Evolutionary conservation across 768 basidiomycete species (phyloP).

Genomic region (Suillus clintonianus): DNA sequence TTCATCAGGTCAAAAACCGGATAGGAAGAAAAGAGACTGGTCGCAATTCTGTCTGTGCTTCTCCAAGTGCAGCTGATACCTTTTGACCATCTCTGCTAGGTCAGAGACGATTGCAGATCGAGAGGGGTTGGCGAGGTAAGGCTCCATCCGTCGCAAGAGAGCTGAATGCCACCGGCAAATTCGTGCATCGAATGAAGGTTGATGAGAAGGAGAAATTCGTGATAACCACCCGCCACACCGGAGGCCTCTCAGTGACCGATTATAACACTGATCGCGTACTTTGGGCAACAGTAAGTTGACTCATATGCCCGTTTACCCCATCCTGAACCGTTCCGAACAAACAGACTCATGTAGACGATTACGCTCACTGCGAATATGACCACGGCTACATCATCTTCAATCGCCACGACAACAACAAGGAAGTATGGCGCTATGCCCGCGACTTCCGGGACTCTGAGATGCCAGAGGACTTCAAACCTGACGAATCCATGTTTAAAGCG

Average conservation of each 20-base stretch:
- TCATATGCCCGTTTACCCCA: not conserved
- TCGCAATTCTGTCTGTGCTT: slow-evolving; percentile 54
- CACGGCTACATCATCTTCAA: slow-evolving; percentile 75
- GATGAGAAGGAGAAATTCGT: slow-evolving; percentile 63
- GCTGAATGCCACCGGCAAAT: slow-evolving; percentile 34
- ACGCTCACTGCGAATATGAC: slow-evolving; percentile 75
- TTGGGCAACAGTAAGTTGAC: slow-evolving; percentile 46
- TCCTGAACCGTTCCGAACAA: slow-evolving; percentile 2
- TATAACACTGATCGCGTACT: slow-evolving; percentile 47
- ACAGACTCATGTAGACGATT: slow-evolving; percentile 20
- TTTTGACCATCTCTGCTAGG: slow-evolving; percentile 38
- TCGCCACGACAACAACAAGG: slow-evolving; percentile 54
- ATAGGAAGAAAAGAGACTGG: slow-evolving; percentile 50
- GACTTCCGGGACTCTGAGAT: slow-evolving; percentile 29
- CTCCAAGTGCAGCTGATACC: slow-evolving; percentile 3
- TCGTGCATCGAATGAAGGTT: slow-evolving; percentile 75
- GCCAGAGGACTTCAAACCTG: slow-evolving; percentile 34
- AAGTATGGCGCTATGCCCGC: slow-evolving; percentile 64
- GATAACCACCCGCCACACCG: slow-evolving; percentile 54
- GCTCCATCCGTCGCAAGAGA: slow-evolving; percentile 41
- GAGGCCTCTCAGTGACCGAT: slow-evolving; percentile 63
- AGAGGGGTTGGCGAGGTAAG: slow-evolving; percentile 56
- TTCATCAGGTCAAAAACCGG: slow-evolving; percentile 35
- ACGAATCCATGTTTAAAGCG: slow-evolving; percentile 25
- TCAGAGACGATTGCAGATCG: slow-evolving; percentile 43